These are phyloP conservation scores for Annulohypoxylon bovei DNA, from an alignment of 495 filamentous ascomycete species.

Conservation along the genomic window DNA sequence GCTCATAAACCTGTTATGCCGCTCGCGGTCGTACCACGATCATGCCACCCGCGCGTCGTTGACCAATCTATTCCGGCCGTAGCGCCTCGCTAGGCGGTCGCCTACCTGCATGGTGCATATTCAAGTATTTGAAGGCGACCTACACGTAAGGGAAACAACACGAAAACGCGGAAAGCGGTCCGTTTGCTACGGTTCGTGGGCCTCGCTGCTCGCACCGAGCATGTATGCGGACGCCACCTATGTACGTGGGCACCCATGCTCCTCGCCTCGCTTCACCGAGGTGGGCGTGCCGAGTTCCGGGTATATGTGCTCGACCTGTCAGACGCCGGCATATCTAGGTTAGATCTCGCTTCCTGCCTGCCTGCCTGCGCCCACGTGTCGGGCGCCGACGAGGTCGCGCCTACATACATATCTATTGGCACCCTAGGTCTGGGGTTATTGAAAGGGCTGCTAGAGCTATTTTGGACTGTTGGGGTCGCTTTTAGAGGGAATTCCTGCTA, in stretches of 20 bases:
- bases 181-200: neutral
- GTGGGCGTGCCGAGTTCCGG: conserved; percentile 5
- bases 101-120: conserved; percentile 11
- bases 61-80: conserved; percentile 1
- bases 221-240: neutral
- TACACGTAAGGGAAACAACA: conserved; percentile 6
- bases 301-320: neutral
- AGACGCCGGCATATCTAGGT: neutral
- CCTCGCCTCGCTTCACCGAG: neutral
- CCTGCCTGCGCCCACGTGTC: neutral
- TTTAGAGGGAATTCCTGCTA: neutral
- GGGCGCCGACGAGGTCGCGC: neutral
- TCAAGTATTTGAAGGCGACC: neutral
- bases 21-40: conserved; percentile 20
- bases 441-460: neutral
- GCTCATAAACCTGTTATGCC: neutral
- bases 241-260: neutral
- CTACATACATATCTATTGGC: neutral
- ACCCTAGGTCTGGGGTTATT: neutral
- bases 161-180: neutral
- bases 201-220: neutral
- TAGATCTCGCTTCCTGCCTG: neutral
- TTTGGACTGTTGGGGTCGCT: neutral
- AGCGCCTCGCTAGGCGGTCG: conserved; percentile 7
- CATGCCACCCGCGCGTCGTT: conserved; percentile 13